Evolutionary conservation across 2,329 filamentous ascomycete species (phyloP).

Genomic region (Clonostachys byssicola): DNA sequence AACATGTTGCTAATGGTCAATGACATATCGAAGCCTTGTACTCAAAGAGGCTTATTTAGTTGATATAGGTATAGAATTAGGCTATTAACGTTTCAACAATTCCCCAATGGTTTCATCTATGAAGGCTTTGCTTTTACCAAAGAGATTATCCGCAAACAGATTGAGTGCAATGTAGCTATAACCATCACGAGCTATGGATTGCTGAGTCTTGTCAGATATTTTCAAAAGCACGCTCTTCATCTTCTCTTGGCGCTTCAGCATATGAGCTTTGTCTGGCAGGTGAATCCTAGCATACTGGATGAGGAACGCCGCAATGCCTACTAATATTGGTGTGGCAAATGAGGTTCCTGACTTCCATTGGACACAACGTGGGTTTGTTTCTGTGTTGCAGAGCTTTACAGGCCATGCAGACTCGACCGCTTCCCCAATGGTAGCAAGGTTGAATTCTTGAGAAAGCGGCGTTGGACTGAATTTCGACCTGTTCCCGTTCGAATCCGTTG

Average conservation of each 20-base stretch:
- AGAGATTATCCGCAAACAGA: not conserved
- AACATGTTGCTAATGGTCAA: not conserved
- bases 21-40: too few species aligned
- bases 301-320: constrained; percentile 7
- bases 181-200: not conserved
- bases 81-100: not conserved
- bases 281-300: constrained; percentile 1
- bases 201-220: not conserved
- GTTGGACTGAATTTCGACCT: constrained; percentile 8
- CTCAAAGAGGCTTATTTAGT: too few species aligned
- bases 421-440: constrained; percentile 6
- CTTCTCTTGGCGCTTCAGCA: constrained; percentile 1
- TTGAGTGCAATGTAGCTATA: constrained; percentile 1
- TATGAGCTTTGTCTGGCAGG: not conserved
- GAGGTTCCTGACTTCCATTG: constrained; percentile 5
- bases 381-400: not conserved
- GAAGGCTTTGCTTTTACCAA: not conserved
- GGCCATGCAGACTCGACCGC: constrained; percentile 6
- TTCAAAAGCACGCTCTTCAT: constrained; percentile 3
- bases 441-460: not conserved
- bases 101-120: not conserved
- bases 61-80: too few species aligned
- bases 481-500: constrained; percentile 6
- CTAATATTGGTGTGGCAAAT: constrained; percentile 8
- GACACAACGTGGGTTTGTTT: not conserved